Base-by-base conservation (phyloP, 441 rosid species). In the Metrosideros polymorpha region DNA sequence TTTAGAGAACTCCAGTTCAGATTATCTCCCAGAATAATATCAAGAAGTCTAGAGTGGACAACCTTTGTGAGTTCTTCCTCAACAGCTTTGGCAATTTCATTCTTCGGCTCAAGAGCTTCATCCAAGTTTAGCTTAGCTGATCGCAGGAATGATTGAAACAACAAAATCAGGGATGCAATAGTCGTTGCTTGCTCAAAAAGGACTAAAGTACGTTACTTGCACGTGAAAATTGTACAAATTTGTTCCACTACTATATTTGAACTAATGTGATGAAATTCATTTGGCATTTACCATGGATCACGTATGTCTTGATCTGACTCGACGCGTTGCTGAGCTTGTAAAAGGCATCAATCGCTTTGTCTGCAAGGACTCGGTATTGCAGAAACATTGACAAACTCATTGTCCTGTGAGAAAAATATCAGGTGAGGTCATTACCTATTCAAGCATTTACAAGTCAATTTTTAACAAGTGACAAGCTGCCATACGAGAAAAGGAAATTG, bases 361-460 rank as follows among this genome's bases (percentile, higher is more conserved):
- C 87, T 50, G 92, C 94, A 51, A 92, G 53, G 30, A 92, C 93
- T 66, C 94, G 95, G 86, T 93, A 94, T 82, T 94, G 93, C 86
- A 95, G 94, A 94, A 86, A 94, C 94, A 86, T 85, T 92, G n/a
- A 94, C 96, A 91, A 94, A 92, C 32, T 92, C 94, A 89, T 95
- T 93, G 82, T 94, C 98, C 95, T 94, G 91, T 35, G 45, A 66
- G 15, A 35, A 66, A 66, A 61, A 66, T 19, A 35, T 22, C 45
- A 22, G 14, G 2, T 19, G 25, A 63, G 25, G 25, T 32, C 27
- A 66, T 35, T 19, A 19, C 27, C 87, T 32, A 18, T 19, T 19
- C 55, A 53, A 53, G 55, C 55, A 19, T 18, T 18, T 19, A 5
- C 0, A 0, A 9, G 77, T 66, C 77, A 19, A 35, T 66, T 66